Evolutionary conservation across 2,329 filamentous ascomycete species (phyloP), one percentile per base, ranked within the genome.

Genomic region (Microdochium trichocladiopsis): DNA sequence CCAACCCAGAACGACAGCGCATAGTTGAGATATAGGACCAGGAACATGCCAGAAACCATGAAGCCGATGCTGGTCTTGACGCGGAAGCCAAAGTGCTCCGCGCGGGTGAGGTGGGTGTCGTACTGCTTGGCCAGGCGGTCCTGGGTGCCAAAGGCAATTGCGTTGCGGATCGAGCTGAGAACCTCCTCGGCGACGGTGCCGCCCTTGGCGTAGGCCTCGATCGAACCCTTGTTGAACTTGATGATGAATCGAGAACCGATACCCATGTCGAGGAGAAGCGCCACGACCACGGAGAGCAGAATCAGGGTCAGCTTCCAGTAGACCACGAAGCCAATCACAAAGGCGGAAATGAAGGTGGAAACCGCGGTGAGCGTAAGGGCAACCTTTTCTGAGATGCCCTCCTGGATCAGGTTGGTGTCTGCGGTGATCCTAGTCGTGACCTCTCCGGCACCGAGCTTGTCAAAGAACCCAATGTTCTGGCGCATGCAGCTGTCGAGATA

Each of bases 281-380:
- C 88, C 45, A 93, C 74, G 56, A 97, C 84, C 1, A 88, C 90
- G 1, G 88, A 93, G 23, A 83, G 79, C 37, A 96, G 79, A 59
- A 99, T 96, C 50, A 96, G 72, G 0, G 94, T 94, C 57, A 97
- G 75, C 69, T 94, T 96, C 89, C 93, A 96, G 69, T 88, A 95
- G 63, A 89, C 88, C 69, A 93, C 71, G 66, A 96, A 97, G 2
- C 88, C 90, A 58, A 99, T 93, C 52, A 96, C 75, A 58, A 96
- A 96, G 16, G 91, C 90, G 0, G 92, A 85, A 52, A 95, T 72
- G 63, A 97, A 97, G 9, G 90, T 92, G 1, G 91, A 83, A 3
- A 91, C 49, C 12, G 89, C 88, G 14, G 84, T 83, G 52, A 95
- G 66, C 0, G 89, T 91, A 57, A 96, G 72, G 14, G 83, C 84